A percentile compares a stretch with the other conserved stretches of the same genome.
Conservation (phyloP, 805 yeast species). For the Lipomyces spencermartinsiae region DNA sequence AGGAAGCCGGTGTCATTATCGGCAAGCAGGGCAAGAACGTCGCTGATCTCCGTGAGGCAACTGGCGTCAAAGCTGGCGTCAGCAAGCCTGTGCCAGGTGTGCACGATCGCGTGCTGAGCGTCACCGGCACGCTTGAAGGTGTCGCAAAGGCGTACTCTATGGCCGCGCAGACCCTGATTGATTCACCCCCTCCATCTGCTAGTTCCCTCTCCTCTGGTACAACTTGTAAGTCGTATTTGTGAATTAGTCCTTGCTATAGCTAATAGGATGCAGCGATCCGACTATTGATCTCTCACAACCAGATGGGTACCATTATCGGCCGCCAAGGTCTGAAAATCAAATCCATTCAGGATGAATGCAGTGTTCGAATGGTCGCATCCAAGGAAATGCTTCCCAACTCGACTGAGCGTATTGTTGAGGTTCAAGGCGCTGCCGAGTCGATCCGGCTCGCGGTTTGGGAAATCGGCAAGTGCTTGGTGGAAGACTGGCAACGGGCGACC, state of each 20-base stretch:
- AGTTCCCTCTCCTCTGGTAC: slow-evolving; percentile 26
- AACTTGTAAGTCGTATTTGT: slow-evolving; percentile 4
- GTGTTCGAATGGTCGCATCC: slow-evolving; percentile 84
- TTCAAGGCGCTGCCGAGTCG: slow-evolving; percentile 76
- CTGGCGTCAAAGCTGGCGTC: slow-evolving; percentile 84
- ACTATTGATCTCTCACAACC: slow-evolving; percentile 78
- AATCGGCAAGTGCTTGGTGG: slow-evolving; percentile 73
- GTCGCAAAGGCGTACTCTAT: slow-evolving; percentile 71
- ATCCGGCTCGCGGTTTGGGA: slow-evolving; percentile 63
- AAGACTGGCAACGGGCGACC: slow-evolving; percentile 71
- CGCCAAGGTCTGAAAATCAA: slow-evolving; percentile 81
- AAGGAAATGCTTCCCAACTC: slow-evolving; percentile 81
- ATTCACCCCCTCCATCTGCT: slow-evolving; percentile 63
- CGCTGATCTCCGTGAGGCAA: slow-evolving; percentile 73
- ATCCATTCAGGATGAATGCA: slow-evolving; percentile 69
- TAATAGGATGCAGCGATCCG: slow-evolving; percentile 62
- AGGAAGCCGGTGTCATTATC: slow-evolving; percentile 88
- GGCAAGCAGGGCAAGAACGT: slow-evolving; percentile 85
- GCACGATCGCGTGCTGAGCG: slow-evolving; percentile 80
- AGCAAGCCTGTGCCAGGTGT: slow-evolving; percentile 81
- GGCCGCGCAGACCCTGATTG: slow-evolving; percentile 69
- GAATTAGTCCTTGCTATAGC: slow-evolving; percentile 34
- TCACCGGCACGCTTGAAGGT: slow-evolving; percentile 72
- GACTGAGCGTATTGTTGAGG: slow-evolving; percentile 83
- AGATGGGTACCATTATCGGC: slow-evolving; percentile 89